These are phyloP conservation scores for Phytopythium oedochilum DNA, from an alignment of 352 stramenopile genomes.

Conservation along the genomic window DNA sequence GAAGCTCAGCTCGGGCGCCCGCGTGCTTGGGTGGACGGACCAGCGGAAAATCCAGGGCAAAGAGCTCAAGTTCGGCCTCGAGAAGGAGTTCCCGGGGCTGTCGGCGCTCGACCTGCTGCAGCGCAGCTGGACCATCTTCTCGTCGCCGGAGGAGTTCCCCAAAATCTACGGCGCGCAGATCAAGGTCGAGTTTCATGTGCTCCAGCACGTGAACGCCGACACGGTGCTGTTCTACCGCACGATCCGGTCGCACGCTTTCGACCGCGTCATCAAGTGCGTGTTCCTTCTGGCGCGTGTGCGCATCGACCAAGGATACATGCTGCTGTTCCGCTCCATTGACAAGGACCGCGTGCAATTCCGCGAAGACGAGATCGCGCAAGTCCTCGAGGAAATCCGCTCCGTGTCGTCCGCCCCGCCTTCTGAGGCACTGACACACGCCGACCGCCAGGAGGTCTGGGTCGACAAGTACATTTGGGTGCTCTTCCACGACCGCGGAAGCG, in stretches of 20 bases:
- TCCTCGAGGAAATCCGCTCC: conserved; percentile 10
- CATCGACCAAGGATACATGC: conserved; percentile 50
- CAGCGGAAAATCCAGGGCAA: conserved; percentile 39
- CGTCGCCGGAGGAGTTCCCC: conserved; percentile 30
- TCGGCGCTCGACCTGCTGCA: conserved; percentile 37
- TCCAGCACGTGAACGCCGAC: conserved; percentile 49
- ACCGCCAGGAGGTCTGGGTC: conserved; percentile 30
- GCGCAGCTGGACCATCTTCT: conserved; percentile 57
- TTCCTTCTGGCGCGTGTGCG: conserved; percentile 54
- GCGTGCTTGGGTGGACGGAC: conserved; percentile 63
- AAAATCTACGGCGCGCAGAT: conserved; percentile 45
- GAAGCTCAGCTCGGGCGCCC: conserved; percentile 40
- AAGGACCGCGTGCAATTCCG: conserved; percentile 41
- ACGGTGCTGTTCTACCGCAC: conserved; percentile 56
- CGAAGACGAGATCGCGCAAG: conserved; percentile 25
- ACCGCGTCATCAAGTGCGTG: conserved; percentile 44
- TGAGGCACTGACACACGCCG: not conserved
- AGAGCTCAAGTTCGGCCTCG: conserved; percentile 54
- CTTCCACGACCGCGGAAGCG: conserved; percentile 28
- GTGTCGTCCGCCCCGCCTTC: conserved; percentile 2
- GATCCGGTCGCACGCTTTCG: conserved; percentile 26
- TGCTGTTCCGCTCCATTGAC: conserved; percentile 59
- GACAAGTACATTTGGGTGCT: conserved; percentile 68
- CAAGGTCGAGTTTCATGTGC: conserved; percentile 33
- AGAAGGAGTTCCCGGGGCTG: conserved; percentile 40